Percentiles rank a stretch among this genome's conserved stretches.
phyloP scores from a whole-genome alignment of 2,329 filamentous ascomycete genomes.

The Fusarium graminum region DNA sequence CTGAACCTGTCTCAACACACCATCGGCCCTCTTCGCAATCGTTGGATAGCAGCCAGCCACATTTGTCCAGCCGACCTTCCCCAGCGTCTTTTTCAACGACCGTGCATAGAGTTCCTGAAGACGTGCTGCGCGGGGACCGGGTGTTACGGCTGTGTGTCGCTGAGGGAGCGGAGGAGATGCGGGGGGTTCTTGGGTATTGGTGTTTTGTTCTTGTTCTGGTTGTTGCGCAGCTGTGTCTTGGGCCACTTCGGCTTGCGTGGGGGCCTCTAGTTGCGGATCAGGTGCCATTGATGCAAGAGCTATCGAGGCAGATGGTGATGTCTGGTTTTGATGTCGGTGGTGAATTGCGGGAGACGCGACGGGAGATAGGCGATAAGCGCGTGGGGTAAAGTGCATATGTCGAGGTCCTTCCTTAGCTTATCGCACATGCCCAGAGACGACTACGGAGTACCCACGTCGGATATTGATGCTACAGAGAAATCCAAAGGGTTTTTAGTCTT shows the following conservation, averaged over 20 bases:
- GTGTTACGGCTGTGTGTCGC: conserved; percentile 59
- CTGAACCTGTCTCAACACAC: conserved; percentile 67
- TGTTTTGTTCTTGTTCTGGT: not conserved
- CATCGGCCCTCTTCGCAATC: conserved; percentile 64
- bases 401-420: conserved; percentile 5
- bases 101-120: conserved; percentile 67
- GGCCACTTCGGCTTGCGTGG: conserved; percentile 2
- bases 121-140: conserved; percentile 69
- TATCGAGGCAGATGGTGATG: not conserved
- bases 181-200: conserved; percentile 31
- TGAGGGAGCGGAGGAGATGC: conserved; percentile 57
- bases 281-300: conserved; percentile 37
- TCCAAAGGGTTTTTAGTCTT: conserved; percentile 5
- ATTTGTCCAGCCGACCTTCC: conserved; percentile 67
- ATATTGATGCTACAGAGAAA: not conserved
- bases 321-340: not conserved
- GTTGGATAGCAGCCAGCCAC: conserved; percentile 73
- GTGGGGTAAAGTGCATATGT: conserved; percentile 30
- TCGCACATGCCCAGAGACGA: conserved; percentile 34
- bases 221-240: conserved; percentile 16
- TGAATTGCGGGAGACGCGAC: conserved; percentile 42
- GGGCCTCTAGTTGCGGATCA: conserved; percentile 22
- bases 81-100: conserved; percentile 66
- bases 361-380: conserved; percentile 31
- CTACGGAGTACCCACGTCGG: no score